phyloP scores from a whole-genome alignment of 2,329 filamentous ascomycete genomes.

The Delphinella strobiligena region DNA sequence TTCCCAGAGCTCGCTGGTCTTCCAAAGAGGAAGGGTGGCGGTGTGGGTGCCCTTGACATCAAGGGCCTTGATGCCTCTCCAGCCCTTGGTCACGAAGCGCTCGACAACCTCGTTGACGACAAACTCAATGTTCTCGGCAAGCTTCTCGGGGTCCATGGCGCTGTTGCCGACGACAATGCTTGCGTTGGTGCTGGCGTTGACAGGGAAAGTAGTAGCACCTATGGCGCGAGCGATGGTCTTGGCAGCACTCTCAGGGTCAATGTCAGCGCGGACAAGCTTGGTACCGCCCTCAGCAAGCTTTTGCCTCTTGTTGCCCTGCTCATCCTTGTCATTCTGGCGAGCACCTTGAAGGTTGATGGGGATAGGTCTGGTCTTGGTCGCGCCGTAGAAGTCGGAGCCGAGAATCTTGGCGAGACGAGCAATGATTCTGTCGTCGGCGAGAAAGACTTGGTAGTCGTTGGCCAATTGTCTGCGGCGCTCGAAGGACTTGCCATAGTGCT shows the following conservation, averaged over 20 bases:
- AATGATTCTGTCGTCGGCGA: conserved; percentile 78
- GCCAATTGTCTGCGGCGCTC: conserved; percentile 76
- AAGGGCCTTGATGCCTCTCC: conserved; percentile 72
- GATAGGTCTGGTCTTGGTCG: conserved; percentile 70
- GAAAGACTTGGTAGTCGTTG: conserved; percentile 81
- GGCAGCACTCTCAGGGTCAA: conserved; percentile 54
- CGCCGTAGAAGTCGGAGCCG: conserved; percentile 88
- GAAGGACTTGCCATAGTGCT: conserved; percentile 62
- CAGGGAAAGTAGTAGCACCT: conserved; percentile 63
- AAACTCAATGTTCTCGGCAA: conserved; percentile 69
- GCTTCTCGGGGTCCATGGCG: conserved; percentile 59
- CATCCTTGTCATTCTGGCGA: conserved; percentile 25
- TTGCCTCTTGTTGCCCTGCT: conserved; percentile 40
- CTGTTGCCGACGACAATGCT: conserved; percentile 69
- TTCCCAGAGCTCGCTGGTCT: conserved; percentile 83
- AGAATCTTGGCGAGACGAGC: conserved; percentile 61
- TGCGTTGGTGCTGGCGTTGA: conserved; percentile 68
- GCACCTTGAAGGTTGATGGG: conserved; percentile 61
- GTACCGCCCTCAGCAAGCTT: conserved; percentile 27
- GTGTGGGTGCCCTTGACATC: conserved; percentile 89
- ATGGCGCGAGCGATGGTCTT: conserved; percentile 69
- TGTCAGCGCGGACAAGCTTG: conserved; percentile 33
- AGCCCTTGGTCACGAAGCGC: conserved; percentile 73
- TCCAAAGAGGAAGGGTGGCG: conserved; percentile 83
- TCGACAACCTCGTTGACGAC: conserved; percentile 59